Base-by-base conservation (phyloP, 164 flowering plant species). In the Hamamelis virginiana region DNA sequence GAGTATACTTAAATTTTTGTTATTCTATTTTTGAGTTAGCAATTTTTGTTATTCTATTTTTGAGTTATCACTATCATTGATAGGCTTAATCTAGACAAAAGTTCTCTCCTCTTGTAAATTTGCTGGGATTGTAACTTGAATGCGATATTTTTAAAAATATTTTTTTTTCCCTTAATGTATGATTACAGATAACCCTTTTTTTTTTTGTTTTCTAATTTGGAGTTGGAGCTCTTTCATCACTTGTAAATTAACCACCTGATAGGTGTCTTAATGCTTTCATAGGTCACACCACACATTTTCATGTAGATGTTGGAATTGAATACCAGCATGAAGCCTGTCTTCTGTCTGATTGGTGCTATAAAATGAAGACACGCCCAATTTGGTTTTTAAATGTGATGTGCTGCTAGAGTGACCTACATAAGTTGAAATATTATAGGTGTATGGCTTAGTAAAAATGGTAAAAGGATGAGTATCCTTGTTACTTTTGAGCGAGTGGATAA, bases 1-100 rank as follows among this genome's bases (percentile, higher is more conserved):
- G 62, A 81, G 97, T 77, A 13, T 46, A 43, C 12, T 10, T 46
- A 45, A 19, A 45, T 16, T 22, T 13, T 9, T 9, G 3, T 50
- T 50, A n/a, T 6, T 27, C n/a, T 48, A 19, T 27, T 26, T 65
- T 16, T 59, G 44, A 27, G 16, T 57, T 23, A 14, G 16, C 38
- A 57, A 23, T 27, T 10, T 25, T 25, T 57, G 0, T 50, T 50
- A n/a, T 6, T 27, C n/a, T 48, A 19, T 27, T 26, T 65, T 16
- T 59, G 44, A 27, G 16, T 57, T 23, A 14, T 8, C 38, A 57
- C 28, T 22, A 19, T 41, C 15, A 16, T 62, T 6, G 50, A 21
- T 43, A n/a, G 18, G 27, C 64, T 41, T 43, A 22, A 13, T 53
- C 4, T 5, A n/a, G 65, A 45, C 3, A 19, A 43, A 62, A 41